phyloP scores from a whole-genome alignment of 2,329 filamentous ascomycete genomes.

The Lithohypha guttulata region DNA sequence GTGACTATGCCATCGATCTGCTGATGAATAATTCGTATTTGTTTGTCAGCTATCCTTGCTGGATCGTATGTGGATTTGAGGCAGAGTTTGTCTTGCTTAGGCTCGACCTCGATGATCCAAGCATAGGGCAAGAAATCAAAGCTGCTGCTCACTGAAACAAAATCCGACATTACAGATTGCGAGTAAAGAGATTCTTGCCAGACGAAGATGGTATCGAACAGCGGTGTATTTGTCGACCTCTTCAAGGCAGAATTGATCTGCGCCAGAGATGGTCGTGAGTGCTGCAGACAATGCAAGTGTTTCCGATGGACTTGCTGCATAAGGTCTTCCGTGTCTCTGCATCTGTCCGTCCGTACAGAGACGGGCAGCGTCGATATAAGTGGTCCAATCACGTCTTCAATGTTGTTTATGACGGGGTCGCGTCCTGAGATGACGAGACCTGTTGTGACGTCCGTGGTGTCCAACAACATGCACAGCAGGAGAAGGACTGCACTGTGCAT shows the following conservation, averaged over 20 bases:
- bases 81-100: constrained; percentile 37
- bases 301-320: constrained; percentile 52
- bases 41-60: constrained; percentile 42
- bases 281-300: constrained; percentile 55
- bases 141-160: constrained; percentile 48
- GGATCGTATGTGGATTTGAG: constrained; percentile 46
- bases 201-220: constrained; percentile 72
- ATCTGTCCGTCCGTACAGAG: constrained; percentile 47
- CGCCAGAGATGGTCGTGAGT: constrained; percentile 53
- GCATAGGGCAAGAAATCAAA: constrained; percentile 66
- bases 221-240: constrained; percentile 44
- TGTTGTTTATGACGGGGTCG: constrained; percentile 56
- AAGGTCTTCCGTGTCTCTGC: constrained; percentile 48
- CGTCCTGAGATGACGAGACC: constrained; percentile 76
- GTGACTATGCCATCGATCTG: constrained; percentile 50
- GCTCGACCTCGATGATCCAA: constrained; percentile 66
- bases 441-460: constrained; percentile 56
- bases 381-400: constrained; percentile 68
- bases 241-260: constrained; percentile 47
- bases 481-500: constrained; percentile 64
- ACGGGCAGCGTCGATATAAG: constrained; percentile 68
- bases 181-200: constrained; percentile 64
- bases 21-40: constrained; percentile 46
- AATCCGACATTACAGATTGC: constrained; percentile 26
- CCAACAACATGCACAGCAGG: constrained; percentile 55